Base-by-base conservation (phyloP, 192 early-diverging fungal species). In the Chytriomyces confervae region DNA sequence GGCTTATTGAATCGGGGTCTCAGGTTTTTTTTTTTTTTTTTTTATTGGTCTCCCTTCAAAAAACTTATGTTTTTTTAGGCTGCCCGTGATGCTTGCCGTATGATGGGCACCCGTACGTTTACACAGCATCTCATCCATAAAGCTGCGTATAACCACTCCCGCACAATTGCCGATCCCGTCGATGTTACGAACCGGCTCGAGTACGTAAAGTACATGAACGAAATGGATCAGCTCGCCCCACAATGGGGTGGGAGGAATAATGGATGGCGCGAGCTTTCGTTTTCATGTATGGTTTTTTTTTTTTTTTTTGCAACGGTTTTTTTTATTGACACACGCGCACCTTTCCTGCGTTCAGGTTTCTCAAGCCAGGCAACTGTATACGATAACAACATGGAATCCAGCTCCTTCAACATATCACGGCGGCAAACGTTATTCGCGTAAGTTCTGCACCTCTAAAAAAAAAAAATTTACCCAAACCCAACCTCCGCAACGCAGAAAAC, bases 141-240 rank as follows among this genome's bases (percentile, higher is more conserved):
- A n/a, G 84, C 80, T 18, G 18, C 45, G 16, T 74, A 74, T 45
- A n/a, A 44, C 27, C n/a, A 47, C 29, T 62, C 72, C 11, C 53
- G 61, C 7, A 51, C 67, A 7, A 80, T 88, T 47, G 57, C 69
- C 7, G 62, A 82, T 53, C 65, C 84, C 9, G 69, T 74, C 45
- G 84, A 88, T 44, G 87, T 88, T 16, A 88, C 87, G 24, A 84
- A 88, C 64, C 72, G 80, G 20, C 70, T 86, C 62, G 86, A 88
- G 27, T 88, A 83, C 63, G 81, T 88, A 7, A 81, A 86, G 78
- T 87, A 87, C 69, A 72, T 87, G 57, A 88, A 79, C 72, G 61
- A 79, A 20, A 36, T 88, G 62, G 87, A 88, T 72, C 50, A 79
- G 9, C 75, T 82, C 62, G 79, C 85, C 5, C 72, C 85, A 8